Percentiles rank a stretch among this genome's conserved stretches.
These are phyloP conservation scores for Parietichytrium sp. DNA, from an alignment of 108 stramenopile species.

Conservation along the genomic window DNA sequence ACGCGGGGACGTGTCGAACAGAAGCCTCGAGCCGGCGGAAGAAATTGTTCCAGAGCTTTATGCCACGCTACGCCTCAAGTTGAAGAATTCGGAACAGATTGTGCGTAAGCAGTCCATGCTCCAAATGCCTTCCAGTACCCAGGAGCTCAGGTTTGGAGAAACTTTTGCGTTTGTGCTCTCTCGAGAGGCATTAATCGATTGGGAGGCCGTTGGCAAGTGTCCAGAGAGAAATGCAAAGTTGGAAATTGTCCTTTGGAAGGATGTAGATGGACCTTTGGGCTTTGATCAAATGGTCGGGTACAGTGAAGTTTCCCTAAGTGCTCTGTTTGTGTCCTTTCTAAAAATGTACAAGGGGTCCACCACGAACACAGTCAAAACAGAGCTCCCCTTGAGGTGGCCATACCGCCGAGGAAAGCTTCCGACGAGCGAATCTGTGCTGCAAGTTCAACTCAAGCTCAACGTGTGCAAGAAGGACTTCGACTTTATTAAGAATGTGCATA, in stretches of 20 bases:
- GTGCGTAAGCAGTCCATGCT: conserved; percentile 33
- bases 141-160: background rate
- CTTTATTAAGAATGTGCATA: too few relatives aligned
- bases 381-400: too few relatives aligned
- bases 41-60: background rate
- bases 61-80: background rate
- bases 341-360: too few relatives aligned
- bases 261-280: background rate
- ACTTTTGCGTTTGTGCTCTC: background rate
- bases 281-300: conserved; percentile 18
- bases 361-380: too few relatives aligned
- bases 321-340: too few relatives aligned
- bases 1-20: too few relatives aligned
- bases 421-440: too few relatives aligned
- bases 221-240: background rate
- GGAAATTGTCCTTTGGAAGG: conserved; percentile 17
- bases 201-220: background rate
- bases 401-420: too few relatives aligned
- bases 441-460: too few relatives aligned
- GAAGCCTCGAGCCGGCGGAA: background rate
- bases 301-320: background rate
- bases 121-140: background rate
- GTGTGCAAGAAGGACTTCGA: too few relatives aligned
- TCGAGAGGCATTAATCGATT: background rate
- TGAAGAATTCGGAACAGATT: background rate